Evolutionary conservation across 2,329 filamentous ascomycete species (phyloP).

Genomic region (Cladophialophora exuberans): DNA sequence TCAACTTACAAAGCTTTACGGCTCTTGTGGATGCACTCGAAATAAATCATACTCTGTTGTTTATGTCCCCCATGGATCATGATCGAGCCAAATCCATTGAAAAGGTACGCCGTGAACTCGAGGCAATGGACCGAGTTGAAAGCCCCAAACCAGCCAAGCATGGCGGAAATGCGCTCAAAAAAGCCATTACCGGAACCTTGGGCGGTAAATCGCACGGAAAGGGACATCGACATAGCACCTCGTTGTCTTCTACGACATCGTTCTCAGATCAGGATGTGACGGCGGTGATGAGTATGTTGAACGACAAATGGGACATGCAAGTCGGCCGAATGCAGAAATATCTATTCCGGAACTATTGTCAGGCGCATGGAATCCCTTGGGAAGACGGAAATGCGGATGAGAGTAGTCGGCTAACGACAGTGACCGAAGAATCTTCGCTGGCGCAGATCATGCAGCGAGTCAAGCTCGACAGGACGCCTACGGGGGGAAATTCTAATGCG

Average conservation of each 20-base stretch:
- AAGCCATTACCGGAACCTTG: slow-evolving; percentile 47
- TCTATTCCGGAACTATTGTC: slow-evolving; percentile 50
- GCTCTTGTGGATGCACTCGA: slow-evolving; percentile 69
- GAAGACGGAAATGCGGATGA: slow-evolving; percentile 25
- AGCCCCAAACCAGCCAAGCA: slow-evolving; percentile 43
- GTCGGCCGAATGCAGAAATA: slow-evolving; percentile 47
- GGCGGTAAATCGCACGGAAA: slow-evolving; percentile 33
- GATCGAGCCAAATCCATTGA: slow-evolving; percentile 66
- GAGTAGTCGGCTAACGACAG: slow-evolving; percentile 1
- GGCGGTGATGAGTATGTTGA: slow-evolving; percentile 45
- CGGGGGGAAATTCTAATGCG: slow-evolving; percentile 14
- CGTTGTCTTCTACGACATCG: slow-evolving; percentile 19
- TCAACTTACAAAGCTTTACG: slow-evolving; percentile 65
- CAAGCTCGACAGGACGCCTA: slow-evolving; percentile 28
- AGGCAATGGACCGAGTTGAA: slow-evolving; percentile 45
- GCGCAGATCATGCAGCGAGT: slow-evolving; percentile 29
- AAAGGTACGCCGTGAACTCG: slow-evolving; percentile 60
- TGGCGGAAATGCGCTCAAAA: slow-evolving; percentile 46
- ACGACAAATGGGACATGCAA: slow-evolving; percentile 51
- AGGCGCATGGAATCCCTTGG: slow-evolving; percentile 40
- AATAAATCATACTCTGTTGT: slow-evolving; percentile 64
- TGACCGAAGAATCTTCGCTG: slow-evolving; percentile 22
- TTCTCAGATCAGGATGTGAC: slow-evolving; percentile 45
- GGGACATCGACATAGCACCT: slow-evolving; percentile 27
- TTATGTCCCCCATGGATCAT: slow-evolving; percentile 65